Evolutionary conservation across 1,284 basidiomycete genomes (phyloP).

Genomic region (Heterobasidion occidentale): DNA sequence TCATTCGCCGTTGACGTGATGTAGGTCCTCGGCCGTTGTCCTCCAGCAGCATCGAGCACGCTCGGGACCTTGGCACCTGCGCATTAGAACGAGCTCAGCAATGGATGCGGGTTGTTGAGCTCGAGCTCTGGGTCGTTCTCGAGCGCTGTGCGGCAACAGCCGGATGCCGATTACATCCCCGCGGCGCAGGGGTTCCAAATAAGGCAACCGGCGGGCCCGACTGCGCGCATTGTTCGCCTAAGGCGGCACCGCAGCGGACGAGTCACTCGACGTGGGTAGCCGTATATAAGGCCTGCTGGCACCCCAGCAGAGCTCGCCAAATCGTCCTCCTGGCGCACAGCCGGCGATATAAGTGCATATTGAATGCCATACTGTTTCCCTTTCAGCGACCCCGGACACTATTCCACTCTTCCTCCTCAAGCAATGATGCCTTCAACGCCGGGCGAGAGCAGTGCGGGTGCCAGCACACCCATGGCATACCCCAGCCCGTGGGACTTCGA

Average conservation of each 20-base stretch:
- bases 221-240: neutral
- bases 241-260: neutral
- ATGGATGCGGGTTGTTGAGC: no score
- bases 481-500: neutral
- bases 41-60: no score
- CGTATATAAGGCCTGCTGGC: neutral
- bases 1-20: no score
- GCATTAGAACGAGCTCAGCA: no score
- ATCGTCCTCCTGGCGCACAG: neutral
- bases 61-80: no score
- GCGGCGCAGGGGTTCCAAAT: neutral
- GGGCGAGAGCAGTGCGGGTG: neutral
- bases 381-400: neutral
- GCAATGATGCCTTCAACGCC: neutral
- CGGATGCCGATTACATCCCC: no score
- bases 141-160: no score
- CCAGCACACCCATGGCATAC: neutral
- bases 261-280: neutral
- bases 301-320: neutral
- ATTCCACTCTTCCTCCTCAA: neutral
- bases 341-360: neutral
- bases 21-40: no score
- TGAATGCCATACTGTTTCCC: neutral
- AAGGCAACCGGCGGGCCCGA: neutral
- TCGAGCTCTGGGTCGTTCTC: no score